Evolutionary conservation across 2,329 filamentous ascomycete species (phyloP).

Genomic region (Anthostomella pinea): DNA sequence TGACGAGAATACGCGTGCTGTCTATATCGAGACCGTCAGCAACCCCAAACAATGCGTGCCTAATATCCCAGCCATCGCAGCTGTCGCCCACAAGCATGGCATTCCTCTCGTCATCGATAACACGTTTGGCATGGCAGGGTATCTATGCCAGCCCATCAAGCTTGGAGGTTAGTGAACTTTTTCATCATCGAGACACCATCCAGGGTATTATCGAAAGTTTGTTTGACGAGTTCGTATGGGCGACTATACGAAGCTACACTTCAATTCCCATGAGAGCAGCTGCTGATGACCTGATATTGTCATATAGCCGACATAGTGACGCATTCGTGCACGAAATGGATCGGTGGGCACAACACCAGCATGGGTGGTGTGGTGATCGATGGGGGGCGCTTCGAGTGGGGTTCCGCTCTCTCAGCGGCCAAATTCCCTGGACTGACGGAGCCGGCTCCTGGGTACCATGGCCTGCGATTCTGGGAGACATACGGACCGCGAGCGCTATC

Average conservation of each 20-base stretch:
- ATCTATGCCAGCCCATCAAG: conserved; percentile 62
- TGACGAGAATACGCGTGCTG: conserved; percentile 31
- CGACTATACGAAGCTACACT: no score
- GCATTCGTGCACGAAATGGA: conserved; percentile 72
- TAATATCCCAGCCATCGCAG: conserved; percentile 64
- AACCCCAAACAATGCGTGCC: conserved; percentile 47
- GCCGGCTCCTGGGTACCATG: conserved; percentile 66
- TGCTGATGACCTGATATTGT: no score
- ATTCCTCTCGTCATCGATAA: conserved; percentile 55
- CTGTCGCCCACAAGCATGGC: conserved; percentile 49
- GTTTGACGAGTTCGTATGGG: no score
- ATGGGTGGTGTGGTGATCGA: conserved; percentile 67
- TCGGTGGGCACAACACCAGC: conserved; percentile 69
- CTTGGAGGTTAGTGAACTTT: conserved; percentile 53
- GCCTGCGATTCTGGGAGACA: conserved; percentile 68
- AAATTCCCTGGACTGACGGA: conserved; percentile 71
- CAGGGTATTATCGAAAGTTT: no score
- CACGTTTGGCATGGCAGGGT: conserved; percentile 70
- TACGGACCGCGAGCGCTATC: conserved; percentile 64
- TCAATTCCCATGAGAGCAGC: no score
- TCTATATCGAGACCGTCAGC: conserved; percentile 33
- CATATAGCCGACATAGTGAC: conserved; percentile 70
- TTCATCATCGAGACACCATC: no score
- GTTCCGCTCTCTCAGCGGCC: conserved; percentile 59
- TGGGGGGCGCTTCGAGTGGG: conserved; percentile 71